Evolutionary conservation across 148 eudicot species (phyloP).

Genomic region (Fagopyrum tataricum): DNA sequence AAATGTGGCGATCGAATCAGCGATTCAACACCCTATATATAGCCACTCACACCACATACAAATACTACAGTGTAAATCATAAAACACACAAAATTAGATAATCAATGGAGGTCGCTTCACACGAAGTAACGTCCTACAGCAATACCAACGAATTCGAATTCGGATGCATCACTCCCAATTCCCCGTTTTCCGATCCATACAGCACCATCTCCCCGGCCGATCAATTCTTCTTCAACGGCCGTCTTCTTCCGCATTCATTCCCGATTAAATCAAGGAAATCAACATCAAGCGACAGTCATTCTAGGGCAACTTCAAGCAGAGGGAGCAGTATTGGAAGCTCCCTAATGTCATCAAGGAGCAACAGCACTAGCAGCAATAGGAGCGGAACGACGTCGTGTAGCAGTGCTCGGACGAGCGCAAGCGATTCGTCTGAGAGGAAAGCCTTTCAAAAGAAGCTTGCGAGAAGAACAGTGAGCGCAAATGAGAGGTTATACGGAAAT

Average conservation of each 20-base stretch:
- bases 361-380: slow-evolving; percentile 34
- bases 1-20: neutral
- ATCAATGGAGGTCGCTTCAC: neutral
- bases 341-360: slow-evolving; percentile 41
- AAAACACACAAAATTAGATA: neutral
- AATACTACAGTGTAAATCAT: neutral
- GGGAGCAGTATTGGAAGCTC: slow-evolving; percentile 42
- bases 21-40: neutral
- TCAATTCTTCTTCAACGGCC: slow-evolving; percentile 66
- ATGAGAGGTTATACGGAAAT: slow-evolving; percentile 5
- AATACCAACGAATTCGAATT: slow-evolving; percentile 26
- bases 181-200: slow-evolving; percentile 11
- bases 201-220: slow-evolving; percentile 62
- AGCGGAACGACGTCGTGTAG: slow-evolving; percentile 22
- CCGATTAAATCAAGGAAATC: slow-evolving; percentile 19
- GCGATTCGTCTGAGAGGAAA: slow-evolving; percentile 33
- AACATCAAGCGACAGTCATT: neutral
- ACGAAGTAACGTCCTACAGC: too few species aligned
- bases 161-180: slow-evolving; percentile 27
- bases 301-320: slow-evolving; percentile 43
- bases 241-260: slow-evolving; percentile 63
- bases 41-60: neutral
- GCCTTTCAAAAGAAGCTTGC: slow-evolving; percentile 15
- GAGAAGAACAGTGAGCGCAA: neutral
- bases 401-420: slow-evolving; percentile 42